phyloP scores from a whole-genome alignment of 768 basidiomycete species.

The Amanita jacksonii region DNA sequence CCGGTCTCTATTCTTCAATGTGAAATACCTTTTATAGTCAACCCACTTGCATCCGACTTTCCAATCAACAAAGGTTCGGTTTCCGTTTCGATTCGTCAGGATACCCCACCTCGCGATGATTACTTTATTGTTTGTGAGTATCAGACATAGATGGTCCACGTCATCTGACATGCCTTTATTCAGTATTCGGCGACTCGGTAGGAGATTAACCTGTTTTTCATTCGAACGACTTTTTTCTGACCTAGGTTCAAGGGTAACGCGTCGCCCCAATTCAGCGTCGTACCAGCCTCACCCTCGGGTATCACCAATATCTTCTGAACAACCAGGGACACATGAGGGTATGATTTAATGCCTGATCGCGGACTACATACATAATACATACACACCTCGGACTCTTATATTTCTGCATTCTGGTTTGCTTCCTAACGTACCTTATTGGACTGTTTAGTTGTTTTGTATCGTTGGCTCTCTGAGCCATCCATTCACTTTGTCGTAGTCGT shows the following conservation, averaged over 20 bases:
- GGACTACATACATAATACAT: too few relatives aligned
- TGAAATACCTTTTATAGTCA: conserved; percentile 9
- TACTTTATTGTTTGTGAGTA: conserved; percentile 20
- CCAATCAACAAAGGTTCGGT: conserved; percentile 13
- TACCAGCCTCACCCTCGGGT: not conserved
- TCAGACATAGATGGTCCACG: too few relatives aligned
- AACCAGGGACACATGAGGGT: too few relatives aligned
- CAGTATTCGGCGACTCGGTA: conserved; percentile 25
- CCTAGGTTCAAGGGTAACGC: conserved; percentile 17
- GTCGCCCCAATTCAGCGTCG: conserved; percentile 18
- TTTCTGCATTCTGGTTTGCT: too few relatives aligned
- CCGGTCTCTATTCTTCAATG: not conserved
- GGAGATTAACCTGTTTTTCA: not conserved
- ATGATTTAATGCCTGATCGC: too few relatives aligned
- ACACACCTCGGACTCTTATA: too few relatives aligned
- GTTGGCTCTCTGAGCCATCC: not conserved
- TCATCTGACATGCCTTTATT: too few relatives aligned
- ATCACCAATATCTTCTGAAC: too few relatives aligned
- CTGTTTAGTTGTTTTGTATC: not conserved
- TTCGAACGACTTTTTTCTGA: not conserved
- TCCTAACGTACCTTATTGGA: too few relatives aligned
- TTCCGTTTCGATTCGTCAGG: conserved; percentile 11
- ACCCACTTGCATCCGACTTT: conserved; percentile 20
- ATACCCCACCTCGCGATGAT: conserved; percentile 13
- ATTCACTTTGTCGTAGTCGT: conserved; percentile 4